phyloP scores from a whole-genome alignment of 2,329 filamentous ascomycete species.

The Pezicula rhizophila region DNA sequence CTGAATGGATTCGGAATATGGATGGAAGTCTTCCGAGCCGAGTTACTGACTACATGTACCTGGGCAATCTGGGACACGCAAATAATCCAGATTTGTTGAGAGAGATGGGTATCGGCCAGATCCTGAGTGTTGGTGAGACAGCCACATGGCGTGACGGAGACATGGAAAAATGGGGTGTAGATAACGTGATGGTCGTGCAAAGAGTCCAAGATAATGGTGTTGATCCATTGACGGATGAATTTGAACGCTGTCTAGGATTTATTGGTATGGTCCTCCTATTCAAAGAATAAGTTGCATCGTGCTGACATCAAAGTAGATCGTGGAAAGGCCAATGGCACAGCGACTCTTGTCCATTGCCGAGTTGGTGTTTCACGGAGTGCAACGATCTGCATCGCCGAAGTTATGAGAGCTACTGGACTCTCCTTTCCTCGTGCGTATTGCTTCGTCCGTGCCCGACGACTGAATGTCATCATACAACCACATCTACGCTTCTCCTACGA shows the following conservation, averaged over 20 bases:
- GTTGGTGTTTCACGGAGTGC: conserved; percentile 94
- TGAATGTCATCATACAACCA: conserved; percentile 98
- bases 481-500: conserved; percentile 94
- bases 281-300: conserved; percentile 1
- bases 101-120: conserved; percentile 75
- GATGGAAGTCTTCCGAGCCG: conserved; percentile 90
- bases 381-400: conserved; percentile 97
- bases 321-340: conserved; percentile 68
- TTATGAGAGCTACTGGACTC: conserved; percentile 76
- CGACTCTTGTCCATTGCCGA: conserved; percentile 91
- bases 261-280: conserved; percentile 62
- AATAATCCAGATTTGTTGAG: conserved; percentile 83
- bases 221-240: conserved; percentile 81
- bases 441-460: conserved; percentile 82
- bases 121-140: conserved; percentile 88
- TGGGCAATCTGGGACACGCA: conserved; percentile 87
- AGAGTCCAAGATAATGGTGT: conserved; percentile 95
- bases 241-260: conserved; percentile 79
- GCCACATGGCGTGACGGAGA: conserved; percentile 73
- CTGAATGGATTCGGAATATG: conserved; percentile 74
- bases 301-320: conserved; percentile 50
- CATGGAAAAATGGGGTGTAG: conserved; percentile 63
- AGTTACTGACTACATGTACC: conserved; percentile 88
- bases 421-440: conserved; percentile 93
- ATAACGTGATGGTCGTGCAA: conserved; percentile 76